phyloP scores from a whole-genome alignment of 2,329 filamentous ascomycete species.

The Sphaerostilbella broomeana region DNA sequence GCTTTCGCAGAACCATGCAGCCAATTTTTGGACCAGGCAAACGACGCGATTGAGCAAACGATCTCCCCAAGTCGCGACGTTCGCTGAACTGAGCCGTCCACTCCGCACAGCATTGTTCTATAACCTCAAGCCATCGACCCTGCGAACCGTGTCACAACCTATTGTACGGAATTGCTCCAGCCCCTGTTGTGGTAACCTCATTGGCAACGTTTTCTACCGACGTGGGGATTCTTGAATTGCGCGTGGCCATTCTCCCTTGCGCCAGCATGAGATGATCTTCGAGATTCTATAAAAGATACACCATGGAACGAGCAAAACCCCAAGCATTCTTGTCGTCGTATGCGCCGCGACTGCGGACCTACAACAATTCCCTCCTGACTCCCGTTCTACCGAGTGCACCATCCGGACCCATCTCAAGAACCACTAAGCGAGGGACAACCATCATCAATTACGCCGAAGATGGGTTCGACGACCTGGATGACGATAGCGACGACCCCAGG shows the following conservation, averaged over 20 bases:
- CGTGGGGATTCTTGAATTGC: slow-evolving; percentile 10
- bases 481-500: slow-evolving; percentile 68
- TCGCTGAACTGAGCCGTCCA: slow-evolving; percentile 1
- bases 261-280: slow-evolving; percentile 25
- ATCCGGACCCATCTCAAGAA: slow-evolving; percentile 64
- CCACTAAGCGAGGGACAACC: slow-evolving; percentile 94
- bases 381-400: slow-evolving; percentile 68
- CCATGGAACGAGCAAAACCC: slow-evolving; percentile 52
- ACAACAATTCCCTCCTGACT: slow-evolving; percentile 85
- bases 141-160: too few species aligned
- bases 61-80: slow-evolving; percentile 15
- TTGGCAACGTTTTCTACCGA: slow-evolving; percentile 1
- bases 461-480: slow-evolving; percentile 73
- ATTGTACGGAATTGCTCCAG: slow-evolving; percentile 4
- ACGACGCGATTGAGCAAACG: slow-evolving; percentile 16
- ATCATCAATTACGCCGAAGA: slow-evolving; percentile 98
- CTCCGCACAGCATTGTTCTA: neutral
- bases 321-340: slow-evolving; percentile 90
- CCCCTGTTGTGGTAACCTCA: neutral
- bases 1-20: slow-evolving; percentile 6
- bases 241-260: slow-evolving; percentile 14
- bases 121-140: too few species aligned
- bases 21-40: slow-evolving; percentile 15
- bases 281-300: slow-evolving; percentile 18
- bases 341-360: slow-evolving; percentile 81